A percentile compares a stretch with the other conserved stretches of the same genome.
Conservation (phyloP, 305 asterid genomes). For the Euphrasia arctica region DNA sequence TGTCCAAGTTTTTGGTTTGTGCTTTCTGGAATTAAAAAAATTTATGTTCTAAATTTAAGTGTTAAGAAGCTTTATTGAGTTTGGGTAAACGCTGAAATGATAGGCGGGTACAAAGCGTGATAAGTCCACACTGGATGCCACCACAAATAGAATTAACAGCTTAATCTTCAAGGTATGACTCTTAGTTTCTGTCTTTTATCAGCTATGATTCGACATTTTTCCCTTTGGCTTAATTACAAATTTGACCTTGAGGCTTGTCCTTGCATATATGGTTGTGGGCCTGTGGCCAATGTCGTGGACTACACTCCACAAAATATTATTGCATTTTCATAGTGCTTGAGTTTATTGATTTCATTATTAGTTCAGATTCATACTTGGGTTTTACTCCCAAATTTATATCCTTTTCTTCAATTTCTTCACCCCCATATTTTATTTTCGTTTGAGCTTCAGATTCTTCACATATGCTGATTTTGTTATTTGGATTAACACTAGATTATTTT, state of each 20-base stretch:
- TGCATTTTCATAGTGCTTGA: too few relatives aligned
- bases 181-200: conserved; percentile 11
- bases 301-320: too few relatives aligned
- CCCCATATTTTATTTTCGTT: too few relatives aligned
- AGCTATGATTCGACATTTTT: conserved; percentile 1
- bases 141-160: conserved; percentile 68
- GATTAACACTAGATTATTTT: too few relatives aligned
- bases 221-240: not conserved
- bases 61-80: conserved; percentile 18
- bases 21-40: not conserved
- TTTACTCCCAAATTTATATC: too few relatives aligned
- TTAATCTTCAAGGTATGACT: conserved; percentile 69
- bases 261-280: not conserved
- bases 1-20: too few relatives aligned
- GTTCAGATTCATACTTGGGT: too few relatives aligned
- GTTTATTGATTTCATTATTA: too few relatives aligned
- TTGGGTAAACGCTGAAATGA: conserved; percentile 23
- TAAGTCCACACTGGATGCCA: conserved; percentile 57
- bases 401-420: too few relatives aligned
- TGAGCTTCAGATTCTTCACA: too few relatives aligned
- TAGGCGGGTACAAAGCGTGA: conserved; percentile 87
- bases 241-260: not conserved
- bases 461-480: too few relatives aligned
- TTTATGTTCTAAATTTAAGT: not conserved
- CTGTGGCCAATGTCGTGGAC: too few relatives aligned